Evolutionary conservation across 2,329 filamentous ascomycete species (phyloP).

Genomic region (Penicillium sp.): DNA sequence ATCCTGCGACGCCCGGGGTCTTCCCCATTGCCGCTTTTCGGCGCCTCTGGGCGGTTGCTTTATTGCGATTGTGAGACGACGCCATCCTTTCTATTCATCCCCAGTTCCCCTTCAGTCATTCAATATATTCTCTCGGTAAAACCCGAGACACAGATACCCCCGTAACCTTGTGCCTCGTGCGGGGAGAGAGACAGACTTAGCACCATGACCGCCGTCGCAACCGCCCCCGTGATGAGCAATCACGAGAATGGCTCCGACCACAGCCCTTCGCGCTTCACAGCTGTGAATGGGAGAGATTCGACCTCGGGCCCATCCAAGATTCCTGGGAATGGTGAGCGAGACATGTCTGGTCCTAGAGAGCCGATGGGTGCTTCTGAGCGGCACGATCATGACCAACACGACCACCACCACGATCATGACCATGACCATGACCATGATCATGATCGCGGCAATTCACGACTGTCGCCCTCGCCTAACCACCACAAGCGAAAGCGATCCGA

Average conservation of each 20-base stretch:
- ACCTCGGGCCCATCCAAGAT: constrained; percentile 14
- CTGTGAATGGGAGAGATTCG: constrained; percentile 48
- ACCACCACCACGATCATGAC: too few species aligned
- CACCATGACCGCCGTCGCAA: constrained; percentile 41
- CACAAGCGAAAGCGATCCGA: constrained; percentile 70
- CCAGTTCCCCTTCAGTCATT: too few species aligned
- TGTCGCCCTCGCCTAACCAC: constrained; percentile 41
- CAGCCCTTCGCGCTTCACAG: constrained; percentile 51
- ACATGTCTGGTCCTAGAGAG: background rate
- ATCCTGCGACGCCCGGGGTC: constrained; percentile 1
- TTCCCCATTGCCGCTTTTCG: constrained; percentile 2
- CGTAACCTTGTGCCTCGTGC: too few species aligned
- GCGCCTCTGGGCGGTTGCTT: constrained; percentile 7
- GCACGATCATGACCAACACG: too few species aligned
- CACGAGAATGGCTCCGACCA: constrained; percentile 43
- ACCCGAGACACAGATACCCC: too few species aligned
- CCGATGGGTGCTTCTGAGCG: too few species aligned
- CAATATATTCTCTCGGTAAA: too few species aligned
- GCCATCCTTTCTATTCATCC: too few species aligned
- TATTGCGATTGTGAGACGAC: background rate
- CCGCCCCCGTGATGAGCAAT: constrained; percentile 37
- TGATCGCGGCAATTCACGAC: constrained; percentile 32
- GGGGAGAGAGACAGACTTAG: background rate
- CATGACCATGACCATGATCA: constrained; percentile 10
- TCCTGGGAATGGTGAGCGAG: background rate